Percentiles rank a stretch among this genome's conserved stretches.
These are phyloP conservation scores for Castanea sativa DNA, from an alignment of 306 rosid genomes.

Conservation along the genomic window DNA sequence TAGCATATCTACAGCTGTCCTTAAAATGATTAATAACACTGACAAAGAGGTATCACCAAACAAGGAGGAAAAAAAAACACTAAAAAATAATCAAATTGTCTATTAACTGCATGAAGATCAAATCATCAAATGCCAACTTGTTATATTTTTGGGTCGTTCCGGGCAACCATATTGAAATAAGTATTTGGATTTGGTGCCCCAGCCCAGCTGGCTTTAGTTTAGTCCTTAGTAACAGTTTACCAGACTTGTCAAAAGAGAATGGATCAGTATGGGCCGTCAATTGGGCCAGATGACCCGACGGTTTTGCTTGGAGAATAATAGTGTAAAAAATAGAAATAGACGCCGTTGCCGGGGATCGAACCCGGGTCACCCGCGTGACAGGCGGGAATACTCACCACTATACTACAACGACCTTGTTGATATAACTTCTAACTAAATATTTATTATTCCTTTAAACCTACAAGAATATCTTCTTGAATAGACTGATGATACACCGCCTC, in stretches of 20 bases:
- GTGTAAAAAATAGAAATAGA: fast-evolving
- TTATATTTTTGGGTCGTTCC: no score
- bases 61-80: no score
- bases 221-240: no score
- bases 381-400: constrained; percentile 69
- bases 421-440: neutral
- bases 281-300: neutral
- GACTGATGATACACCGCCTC: no score
- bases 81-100: no score
- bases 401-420: constrained; percentile 53
- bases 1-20: no score
- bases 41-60: neutral
- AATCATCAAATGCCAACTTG: no score
- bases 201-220: no score
- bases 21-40: neutral
- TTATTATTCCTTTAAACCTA: neutral
- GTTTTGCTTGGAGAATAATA: neutral
- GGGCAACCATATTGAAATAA: no score
- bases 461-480: no score
- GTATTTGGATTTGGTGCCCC: no score
- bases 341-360: constrained; percentile 77
- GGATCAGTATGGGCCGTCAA: neutral
- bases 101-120: no score
- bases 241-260: neutral
- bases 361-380: constrained; percentile 67